Evolutionary conservation across 495 filamentous ascomycete species (phyloP), one percentile per base, ranked within the genome.

Genomic region (Amorphotheca resinae): DNA sequence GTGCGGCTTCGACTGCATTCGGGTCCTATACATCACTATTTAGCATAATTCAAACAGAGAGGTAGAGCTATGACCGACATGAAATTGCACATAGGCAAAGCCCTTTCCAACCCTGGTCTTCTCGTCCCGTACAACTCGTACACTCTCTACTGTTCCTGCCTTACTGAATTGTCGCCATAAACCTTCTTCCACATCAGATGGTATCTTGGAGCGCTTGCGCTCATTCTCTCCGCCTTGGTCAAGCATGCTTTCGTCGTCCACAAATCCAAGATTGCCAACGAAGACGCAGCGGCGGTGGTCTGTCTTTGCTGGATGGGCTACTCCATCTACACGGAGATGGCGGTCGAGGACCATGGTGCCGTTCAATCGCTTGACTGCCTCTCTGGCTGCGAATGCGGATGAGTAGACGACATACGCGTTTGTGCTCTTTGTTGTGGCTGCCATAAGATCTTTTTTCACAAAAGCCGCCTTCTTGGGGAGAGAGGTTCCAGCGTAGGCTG

Each of bases 81-180:
- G 67, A 60, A 96, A 99, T 54, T 99, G 93, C 25, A 99, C 87
- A 53, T 99, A 99, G 16, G 93, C 93, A 59, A 99, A 86, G 11
- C 93, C 93, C 60, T 99, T 96, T 35, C 91, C 87, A 35, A 99
- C 85, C 25, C 93, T 75, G 16, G 93, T 96, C 37, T 77, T 78
- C 33, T 80, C 65, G 52, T 99, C 93, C 43, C 93, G 76, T 22
- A 95, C 73, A n/a, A 99, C 83, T 9, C 93, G 80, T 25, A 96
- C 93, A 53, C 79, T 89, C 64, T 99, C 89, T 9, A 99, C 78
- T 37, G 71, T 81, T 41, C 93, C 87, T 44, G 74, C 81, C 37
- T 76, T 76, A 18, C 68, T 64, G 59, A 99, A 95, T 32, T 81
- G 77, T 11, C 81, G 74, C 93, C 93, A 99, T 6, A 99, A 68